Evolutionary conservation across 2,329 filamentous ascomycete genomes (phyloP), one percentile per base, ranked within the genome.

Genomic region (Chalaropsis thielavioides): DNA sequence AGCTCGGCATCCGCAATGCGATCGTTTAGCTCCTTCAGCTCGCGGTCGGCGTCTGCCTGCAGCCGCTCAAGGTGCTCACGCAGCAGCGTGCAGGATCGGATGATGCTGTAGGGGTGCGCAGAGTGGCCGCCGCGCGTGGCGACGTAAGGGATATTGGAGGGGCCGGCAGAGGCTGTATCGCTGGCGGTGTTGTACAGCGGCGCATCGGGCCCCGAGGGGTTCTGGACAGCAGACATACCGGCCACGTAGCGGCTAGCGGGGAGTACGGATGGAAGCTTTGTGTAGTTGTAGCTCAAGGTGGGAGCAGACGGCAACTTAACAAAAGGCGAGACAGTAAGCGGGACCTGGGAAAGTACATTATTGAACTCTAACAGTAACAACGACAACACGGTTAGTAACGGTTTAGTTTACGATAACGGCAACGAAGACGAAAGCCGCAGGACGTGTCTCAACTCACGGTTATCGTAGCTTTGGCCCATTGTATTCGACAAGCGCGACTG

Each of bases 271-370:
- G 92, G 90, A 72, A 97, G 87, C 11, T 85, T 82, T 73, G 92
- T 92, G 81, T 96, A 97, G 70, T 90, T 95, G 78, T 97, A 97
- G 27, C 94, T 92, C 7, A 99, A 84, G 0, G 92, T 96, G 22
- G 92, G 89, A 31, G 92, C 88, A 38, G 89, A 87, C 11, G 94
- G 94, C 40, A 99, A 86, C 67, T 87, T 88, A 71, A 97, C 84
- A 78, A 96, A 96, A 31, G 94, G 94, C 2, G 92, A 96, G 56
- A 97, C 91, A 61, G 91, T 95, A 64, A 99, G 79, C 38, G 94
- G 91, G 49, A 97, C 85, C 77, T 99, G 94, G 69, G 92, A 89
- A 59, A 99, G 85, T 69, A 96, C 84, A 17, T 88, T 89, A 76
- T 96, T 91, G 17, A 90, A 85, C 69, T 83, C 88, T 90, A 68